Evolutionary conservation across 2,329 filamentous ascomycete genomes (phyloP).

Genomic region (Penicillium sp.): DNA sequence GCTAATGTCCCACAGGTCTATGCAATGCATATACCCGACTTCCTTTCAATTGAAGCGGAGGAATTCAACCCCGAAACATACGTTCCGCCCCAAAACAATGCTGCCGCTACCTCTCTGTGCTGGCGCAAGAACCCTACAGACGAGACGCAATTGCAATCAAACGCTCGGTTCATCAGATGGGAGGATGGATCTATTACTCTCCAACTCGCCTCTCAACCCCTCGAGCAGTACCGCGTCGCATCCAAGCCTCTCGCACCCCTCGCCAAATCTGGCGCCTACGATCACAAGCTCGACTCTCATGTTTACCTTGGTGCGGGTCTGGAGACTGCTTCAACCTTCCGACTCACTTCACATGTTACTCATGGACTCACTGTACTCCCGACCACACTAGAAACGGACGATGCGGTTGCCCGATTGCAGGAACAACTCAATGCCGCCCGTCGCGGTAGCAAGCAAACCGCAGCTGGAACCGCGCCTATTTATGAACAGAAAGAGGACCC

Average conservation of each 20-base stretch:
- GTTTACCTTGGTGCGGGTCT: slow-evolving; percentile 65
- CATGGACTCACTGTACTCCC: slow-evolving; percentile 60
- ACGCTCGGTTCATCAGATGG: slow-evolving; percentile 67
- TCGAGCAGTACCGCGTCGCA: slow-evolving; percentile 61
- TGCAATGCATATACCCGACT: slow-evolving; percentile 64
- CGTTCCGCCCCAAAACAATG: slow-evolving; percentile 63
- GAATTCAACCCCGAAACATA: slow-evolving; percentile 64
- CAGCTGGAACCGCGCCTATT: slow-evolving; percentile 56
- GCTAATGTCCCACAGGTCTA: slow-evolving; percentile 51
- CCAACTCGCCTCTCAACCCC: slow-evolving; percentile 64
- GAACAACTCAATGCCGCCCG: slow-evolving; percentile 60
- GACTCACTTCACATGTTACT: slow-evolving; percentile 65
- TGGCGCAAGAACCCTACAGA: slow-evolving; percentile 67
- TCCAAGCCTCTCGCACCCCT: slow-evolving; percentile 61
- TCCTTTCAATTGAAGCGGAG: slow-evolving; percentile 63
- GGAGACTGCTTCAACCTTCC: slow-evolving; percentile 59
- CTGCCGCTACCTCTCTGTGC: slow-evolving; percentile 65
- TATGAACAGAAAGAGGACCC: slow-evolving; percentile 64
- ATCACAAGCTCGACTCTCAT: slow-evolving; percentile 60
- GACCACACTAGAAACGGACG: slow-evolving; percentile 58
- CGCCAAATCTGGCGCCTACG: slow-evolving; percentile 54
- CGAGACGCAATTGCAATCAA: slow-evolving; percentile 61
- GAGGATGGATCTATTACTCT: slow-evolving; percentile 68
- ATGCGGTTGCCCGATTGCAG: slow-evolving; percentile 64
- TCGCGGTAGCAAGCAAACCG: slow-evolving; percentile 53